Conservation (phyloP, 345 rosid genomes). For the Aegle marmelos region DNA sequence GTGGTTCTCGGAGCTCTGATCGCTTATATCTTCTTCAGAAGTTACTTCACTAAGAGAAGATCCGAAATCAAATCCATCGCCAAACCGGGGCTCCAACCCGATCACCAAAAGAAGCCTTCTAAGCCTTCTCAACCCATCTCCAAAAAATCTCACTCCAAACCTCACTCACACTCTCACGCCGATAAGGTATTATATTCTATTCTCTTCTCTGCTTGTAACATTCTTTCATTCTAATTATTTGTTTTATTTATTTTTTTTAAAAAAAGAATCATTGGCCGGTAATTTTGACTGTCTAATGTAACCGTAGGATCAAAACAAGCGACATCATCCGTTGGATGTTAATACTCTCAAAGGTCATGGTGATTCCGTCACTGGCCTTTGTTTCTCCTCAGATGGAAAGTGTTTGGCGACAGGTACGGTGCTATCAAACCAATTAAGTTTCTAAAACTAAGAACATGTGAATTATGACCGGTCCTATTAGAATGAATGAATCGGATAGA, state of each 20-base stretch:
- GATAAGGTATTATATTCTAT: constrained; percentile 43
- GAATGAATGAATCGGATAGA: background rate
- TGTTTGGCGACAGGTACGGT: constrained; percentile 74
- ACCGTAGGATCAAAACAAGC: constrained; percentile 65
- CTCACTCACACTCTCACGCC: constrained; percentile 51
- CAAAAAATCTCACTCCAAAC: constrained; percentile 61
- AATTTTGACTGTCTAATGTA: constrained; percentile 1
- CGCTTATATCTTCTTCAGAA: constrained; percentile 69
- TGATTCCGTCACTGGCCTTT: constrained; percentile 77
- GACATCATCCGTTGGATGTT: constrained; percentile 86
- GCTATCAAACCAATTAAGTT: background rate
- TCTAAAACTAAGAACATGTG: background rate
- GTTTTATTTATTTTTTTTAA: background rate
- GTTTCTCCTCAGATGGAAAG: constrained; percentile 73
- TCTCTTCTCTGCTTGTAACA: background rate
- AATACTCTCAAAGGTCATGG: constrained; percentile 97
- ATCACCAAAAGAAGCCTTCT: constrained; percentile 52
- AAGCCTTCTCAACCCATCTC: constrained; percentile 40
- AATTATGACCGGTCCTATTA: background rate
- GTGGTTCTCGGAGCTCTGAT: constrained; percentile 62
- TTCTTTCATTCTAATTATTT: background rate
- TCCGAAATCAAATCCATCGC: constrained; percentile 76
- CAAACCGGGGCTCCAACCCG: constrained; percentile 53
- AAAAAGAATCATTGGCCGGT: background rate
- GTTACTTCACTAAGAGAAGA: constrained; percentile 68